phyloP scores from a whole-genome alignment of 2,329 filamentous ascomycete species.

The Thielaviopsis euricoi region DNA sequence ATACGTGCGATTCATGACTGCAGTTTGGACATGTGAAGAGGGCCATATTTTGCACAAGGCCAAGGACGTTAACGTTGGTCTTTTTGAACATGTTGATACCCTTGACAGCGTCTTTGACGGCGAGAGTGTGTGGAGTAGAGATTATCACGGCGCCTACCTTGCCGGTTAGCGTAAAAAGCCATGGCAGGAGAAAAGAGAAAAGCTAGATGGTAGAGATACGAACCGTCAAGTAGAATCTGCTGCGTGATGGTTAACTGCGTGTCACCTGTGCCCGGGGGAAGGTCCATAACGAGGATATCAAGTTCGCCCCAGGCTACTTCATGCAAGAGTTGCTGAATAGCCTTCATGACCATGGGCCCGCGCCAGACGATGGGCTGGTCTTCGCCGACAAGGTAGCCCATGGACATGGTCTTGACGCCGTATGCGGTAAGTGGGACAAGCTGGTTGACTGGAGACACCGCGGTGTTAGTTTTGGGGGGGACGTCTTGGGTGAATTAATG shows the following conservation, averaged over 20 bases:
- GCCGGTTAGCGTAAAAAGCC: neutral
- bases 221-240: constrained; percentile 74
- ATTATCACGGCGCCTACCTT: constrained; percentile 59
- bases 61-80: constrained; percentile 63
- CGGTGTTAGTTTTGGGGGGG: constrained; percentile 1
- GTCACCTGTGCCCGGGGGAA: constrained; percentile 89
- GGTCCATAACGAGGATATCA: constrained; percentile 75
- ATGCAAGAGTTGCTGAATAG: constrained; percentile 84
- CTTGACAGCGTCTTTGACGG: constrained; percentile 78
- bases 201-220: constrained; percentile 14
- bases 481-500: neutral
- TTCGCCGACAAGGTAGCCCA: constrained; percentile 79
- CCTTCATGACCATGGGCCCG: constrained; percentile 95
- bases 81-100: constrained; percentile 88
- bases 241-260: constrained; percentile 95
- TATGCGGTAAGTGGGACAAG: constrained; percentile 83
- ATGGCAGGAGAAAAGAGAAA: neutral
- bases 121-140: constrained; percentile 84
- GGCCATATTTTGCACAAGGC: constrained; percentile 86
- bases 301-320: constrained; percentile 87
- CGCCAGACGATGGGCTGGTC: constrained; percentile 83
- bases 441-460: constrained; percentile 46
- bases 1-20: constrained; percentile 55
- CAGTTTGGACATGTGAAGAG: constrained; percentile 71
- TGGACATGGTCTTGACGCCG: constrained; percentile 95